Base-by-base conservation (phyloP, 495 filamentous ascomycete species). In the Neurospora sp. region DNA sequence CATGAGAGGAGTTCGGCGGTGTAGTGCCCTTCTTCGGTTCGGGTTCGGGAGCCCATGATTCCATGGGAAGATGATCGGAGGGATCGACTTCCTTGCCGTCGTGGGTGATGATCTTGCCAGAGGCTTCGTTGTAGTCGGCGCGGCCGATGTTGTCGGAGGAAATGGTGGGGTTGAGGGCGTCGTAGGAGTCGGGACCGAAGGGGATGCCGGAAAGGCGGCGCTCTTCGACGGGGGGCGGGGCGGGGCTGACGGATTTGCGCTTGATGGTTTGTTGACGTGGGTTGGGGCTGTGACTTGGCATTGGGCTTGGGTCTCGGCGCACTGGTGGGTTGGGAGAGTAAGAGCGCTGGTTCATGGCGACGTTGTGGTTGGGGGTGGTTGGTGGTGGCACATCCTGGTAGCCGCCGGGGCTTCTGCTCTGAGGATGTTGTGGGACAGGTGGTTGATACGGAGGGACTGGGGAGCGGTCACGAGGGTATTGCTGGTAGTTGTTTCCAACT, bases 1-100 rank as follows among this genome's bases (percentile, higher is more conserved):
- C 16, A 85, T 80, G 9, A 2, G 88, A 84, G 37, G 88, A 88
- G 44, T 84, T 78, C 20, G 84, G 60, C 77, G 80, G 42, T 78
- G 81, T 88, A 70, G 85, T 78, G 49, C 49, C 12, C 44, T 85
- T 87, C 81, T 93, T 96, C 35, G 86, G 85, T 77, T 98, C 95
- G 1, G 95, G 95, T 79, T 98, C 94, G 1, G 96, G 96, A 0
- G 96, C 96, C 92, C 94, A 98, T 5, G 91, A 93, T 44, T 95
- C 91, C 66, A 93, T 89, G 0, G 95, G 96, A 1, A 99, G 89
- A 79, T 98, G 93, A 80, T 99, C 96, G 3, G 92, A 95, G 1
- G 93, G 95, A 79, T 98, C 96, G 73, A 98, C 90, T 73, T 95
- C 91, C 39, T 93, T 88, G 16, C 96, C 96, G 80, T 96, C 91